Conservation (phyloP, 2,329 filamentous ascomycete species). For the Byssochlamys sp. region DNA sequence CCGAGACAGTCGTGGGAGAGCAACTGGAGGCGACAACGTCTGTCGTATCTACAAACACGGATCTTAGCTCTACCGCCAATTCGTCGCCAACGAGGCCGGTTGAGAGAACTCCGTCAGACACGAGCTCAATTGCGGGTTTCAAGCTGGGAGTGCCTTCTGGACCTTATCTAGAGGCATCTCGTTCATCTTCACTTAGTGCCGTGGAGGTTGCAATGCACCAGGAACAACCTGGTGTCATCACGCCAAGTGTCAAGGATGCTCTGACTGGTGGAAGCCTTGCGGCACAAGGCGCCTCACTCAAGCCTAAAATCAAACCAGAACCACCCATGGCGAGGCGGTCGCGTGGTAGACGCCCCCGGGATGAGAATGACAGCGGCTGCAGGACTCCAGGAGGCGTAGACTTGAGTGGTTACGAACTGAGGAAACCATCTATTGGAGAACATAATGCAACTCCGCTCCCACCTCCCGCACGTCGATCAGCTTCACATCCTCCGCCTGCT, state of each 20-base stretch:
- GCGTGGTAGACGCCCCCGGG: slow-evolving; percentile 27
- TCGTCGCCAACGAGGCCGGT: slow-evolving; percentile 29
- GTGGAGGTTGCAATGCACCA: slow-evolving; percentile 67
- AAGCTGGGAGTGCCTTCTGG: slow-evolving; percentile 41
- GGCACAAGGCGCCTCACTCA: slow-evolving; percentile 9
- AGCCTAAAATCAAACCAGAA: slow-evolving; percentile 28
- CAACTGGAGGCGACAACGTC: slow-evolving; percentile 30
- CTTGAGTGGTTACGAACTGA: not conserved
- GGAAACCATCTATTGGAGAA: slow-evolving; percentile 2
- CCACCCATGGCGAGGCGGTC: slow-evolving; percentile 35
- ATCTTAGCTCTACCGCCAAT: slow-evolving; percentile 38
- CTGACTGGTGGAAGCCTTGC: slow-evolving; percentile 11
- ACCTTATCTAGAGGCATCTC: slow-evolving; percentile 60
- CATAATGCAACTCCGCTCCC: slow-evolving; percentile 3
- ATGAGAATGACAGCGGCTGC: slow-evolving; percentile 22
- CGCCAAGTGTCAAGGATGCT: slow-evolving; percentile 55
- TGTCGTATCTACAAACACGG: slow-evolving; percentile 17
- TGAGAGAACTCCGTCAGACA: slow-evolving; percentile 20
- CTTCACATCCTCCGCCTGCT: slow-evolving; percentile 30
- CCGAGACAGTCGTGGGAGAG: slow-evolving; percentile 4
- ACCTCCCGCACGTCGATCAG: slow-evolving; percentile 18
- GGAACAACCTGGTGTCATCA: slow-evolving; percentile 73
- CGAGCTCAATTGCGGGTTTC: slow-evolving; percentile 12
- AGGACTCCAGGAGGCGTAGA: slow-evolving; percentile 16
- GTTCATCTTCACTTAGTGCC: slow-evolving; percentile 66